A percentile compares a stretch with the other conserved stretches of the same genome.
phyloP scores from a whole-genome alignment of 306 rosid species.

The Quercus gilva region DNA sequence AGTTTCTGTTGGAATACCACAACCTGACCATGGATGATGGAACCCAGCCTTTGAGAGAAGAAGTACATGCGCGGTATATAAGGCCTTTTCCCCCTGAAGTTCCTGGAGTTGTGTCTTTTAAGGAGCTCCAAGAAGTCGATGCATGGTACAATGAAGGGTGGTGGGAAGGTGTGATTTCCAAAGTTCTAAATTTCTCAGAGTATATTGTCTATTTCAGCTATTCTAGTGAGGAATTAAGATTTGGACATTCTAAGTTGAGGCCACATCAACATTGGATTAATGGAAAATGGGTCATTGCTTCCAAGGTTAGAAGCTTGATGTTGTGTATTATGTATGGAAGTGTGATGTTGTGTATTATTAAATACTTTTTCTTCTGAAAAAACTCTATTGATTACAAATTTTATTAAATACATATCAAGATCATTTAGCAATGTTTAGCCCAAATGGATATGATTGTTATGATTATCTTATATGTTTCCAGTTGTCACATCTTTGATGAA shows the following conservation, averaged over 20 bases:
- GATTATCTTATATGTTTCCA: conserved; percentile 11
- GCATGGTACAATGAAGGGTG: conserved; percentile 55
- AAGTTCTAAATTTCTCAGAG: conserved; percentile 16
- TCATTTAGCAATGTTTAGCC: neutral
- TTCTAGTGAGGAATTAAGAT: conserved; percentile 21
- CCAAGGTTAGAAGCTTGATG: conserved; percentile 32
- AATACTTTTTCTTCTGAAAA: neutral
- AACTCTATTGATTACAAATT: no score
- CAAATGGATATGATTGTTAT: neutral
- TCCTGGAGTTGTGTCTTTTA: conserved; percentile 11
- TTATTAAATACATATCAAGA: neutral
- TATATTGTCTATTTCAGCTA: conserved; percentile 37
- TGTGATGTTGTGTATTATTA: neutral
- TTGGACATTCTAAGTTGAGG: conserved; percentile 32
- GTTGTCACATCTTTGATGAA: no score
- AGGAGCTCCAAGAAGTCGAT: conserved; percentile 40
- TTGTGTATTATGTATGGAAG: no score
- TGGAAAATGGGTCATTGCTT: conserved; percentile 39
- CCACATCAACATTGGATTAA: conserved; percentile 47
- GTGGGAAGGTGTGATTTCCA: conserved; percentile 53
- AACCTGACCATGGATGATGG: conserved; percentile 36
- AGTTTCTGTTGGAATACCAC: conserved; percentile 39
- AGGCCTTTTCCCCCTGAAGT: conserved; percentile 50
- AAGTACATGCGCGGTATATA: conserved; percentile 12
- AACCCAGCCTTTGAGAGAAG: conserved; percentile 36